Evolutionary conservation across 176 grass and related monocot genomes (phyloP).

Genomic region (Oryza glumipatula): DNA sequence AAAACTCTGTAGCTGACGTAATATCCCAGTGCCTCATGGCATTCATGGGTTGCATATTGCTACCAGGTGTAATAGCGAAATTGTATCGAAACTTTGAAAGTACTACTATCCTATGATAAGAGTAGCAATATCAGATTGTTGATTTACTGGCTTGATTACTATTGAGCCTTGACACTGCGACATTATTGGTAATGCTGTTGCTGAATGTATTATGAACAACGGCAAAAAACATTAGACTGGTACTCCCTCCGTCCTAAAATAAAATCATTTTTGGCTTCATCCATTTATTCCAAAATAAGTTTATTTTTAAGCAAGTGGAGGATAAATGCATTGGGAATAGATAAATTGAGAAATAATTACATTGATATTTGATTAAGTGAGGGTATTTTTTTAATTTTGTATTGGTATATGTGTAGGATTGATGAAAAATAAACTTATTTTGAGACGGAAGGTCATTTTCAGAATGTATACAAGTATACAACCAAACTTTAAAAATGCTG

Average conservation of each 20-base stretch:
- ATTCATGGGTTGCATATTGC: background rate
- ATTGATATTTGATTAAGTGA: no score
- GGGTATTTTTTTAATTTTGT: no score
- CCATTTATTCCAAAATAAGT: no score
- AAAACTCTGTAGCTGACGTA: background rate
- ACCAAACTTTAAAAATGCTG: background rate
- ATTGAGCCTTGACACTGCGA: background rate
- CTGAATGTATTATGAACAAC: background rate
- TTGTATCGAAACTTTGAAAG: background rate
- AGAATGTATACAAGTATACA: background rate
- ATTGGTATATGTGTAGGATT: no score
- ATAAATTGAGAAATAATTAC: no score
- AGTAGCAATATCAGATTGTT: background rate
- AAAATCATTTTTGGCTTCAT: no score
- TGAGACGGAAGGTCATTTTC: background rate
- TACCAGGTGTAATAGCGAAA: conserved; percentile 7
- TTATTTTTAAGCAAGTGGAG: no score
- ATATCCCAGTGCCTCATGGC: background rate
- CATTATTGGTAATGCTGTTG: background rate
- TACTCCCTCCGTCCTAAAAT: no score
- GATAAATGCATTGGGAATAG: no score
- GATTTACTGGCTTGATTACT: background rate
- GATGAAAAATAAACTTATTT: no score
- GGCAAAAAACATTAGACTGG: no score
- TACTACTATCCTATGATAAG: background rate